These are phyloP conservation scores for Flaveria ramosissima DNA, from an alignment of 129 eudicot genomes.

Conservation along the genomic window DNA sequence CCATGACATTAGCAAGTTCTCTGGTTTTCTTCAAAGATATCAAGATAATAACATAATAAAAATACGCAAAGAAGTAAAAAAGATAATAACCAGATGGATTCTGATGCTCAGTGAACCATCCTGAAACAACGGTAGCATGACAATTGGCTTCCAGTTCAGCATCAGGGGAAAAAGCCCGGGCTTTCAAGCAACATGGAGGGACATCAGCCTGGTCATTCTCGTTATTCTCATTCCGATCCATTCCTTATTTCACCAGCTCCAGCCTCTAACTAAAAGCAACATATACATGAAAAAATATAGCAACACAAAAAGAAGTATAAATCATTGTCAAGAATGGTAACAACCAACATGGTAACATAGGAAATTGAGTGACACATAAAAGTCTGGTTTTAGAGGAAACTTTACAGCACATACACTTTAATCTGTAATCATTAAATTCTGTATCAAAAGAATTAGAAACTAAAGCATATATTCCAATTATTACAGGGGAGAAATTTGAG, in stretches of 20 bases:
- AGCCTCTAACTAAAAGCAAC: slow-evolving; percentile 45
- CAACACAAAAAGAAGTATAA: not conserved
- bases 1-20: too few species aligned
- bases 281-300: not conserved
- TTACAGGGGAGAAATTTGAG: not conserved
- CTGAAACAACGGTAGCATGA: slow-evolving; percentile 87
- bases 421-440: slow-evolving; percentile 13
- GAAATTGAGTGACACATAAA: not conserved
- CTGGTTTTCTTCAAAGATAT: not conserved
- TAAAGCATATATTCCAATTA: not conserved
- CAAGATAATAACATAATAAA: slow-evolving; percentile 1
- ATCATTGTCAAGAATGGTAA: slow-evolving; percentile 17
- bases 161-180: slow-evolving; percentile 50
- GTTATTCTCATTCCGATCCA: slow-evolving; percentile 58
- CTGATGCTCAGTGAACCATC: slow-evolving; percentile 78
- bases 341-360: slow-evolving; percentile 18
- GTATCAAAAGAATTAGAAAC: not conserved
- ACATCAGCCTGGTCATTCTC: slow-evolving; percentile 31
- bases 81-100: slow-evolving; percentile 52
- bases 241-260: slow-evolving; percentile 25
- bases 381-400: slow-evolving; percentile 1
- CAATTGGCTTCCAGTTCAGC: slow-evolving; percentile 72
- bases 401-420: slow-evolving; percentile 22
- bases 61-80: slow-evolving; percentile 1
- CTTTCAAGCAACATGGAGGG: slow-evolving; percentile 92